Evolutionary conservation across 495 filamentous ascomycete genomes (phyloP).

Genomic region (Astrothelium macrocarpum): DNA sequence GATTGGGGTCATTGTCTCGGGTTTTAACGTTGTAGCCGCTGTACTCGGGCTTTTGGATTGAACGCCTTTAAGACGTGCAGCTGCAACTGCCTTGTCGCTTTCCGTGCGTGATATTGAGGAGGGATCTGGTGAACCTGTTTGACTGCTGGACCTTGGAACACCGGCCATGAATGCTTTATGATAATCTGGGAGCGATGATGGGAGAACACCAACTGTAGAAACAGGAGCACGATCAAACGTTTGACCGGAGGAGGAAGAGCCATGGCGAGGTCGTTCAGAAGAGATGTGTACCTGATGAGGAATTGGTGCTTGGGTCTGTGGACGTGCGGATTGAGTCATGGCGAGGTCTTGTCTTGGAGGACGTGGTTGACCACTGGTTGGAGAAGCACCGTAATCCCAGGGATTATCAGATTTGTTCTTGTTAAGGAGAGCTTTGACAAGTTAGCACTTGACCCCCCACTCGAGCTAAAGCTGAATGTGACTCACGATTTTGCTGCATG

Average conservation of each 20-base stretch:
- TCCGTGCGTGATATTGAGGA: conserved; percentile 26
- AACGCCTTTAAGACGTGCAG: conserved; percentile 64
- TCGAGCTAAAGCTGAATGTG: background rate
- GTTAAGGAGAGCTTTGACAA: background rate
- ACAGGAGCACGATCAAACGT: conserved; percentile 33
- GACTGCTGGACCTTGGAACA: background rate
- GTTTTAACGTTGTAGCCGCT: conserved; percentile 50
- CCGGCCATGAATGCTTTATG: conserved; percentile 74
- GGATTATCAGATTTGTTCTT: conserved; percentile 4
- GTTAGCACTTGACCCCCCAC: background rate
- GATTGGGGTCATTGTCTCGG: conserved; percentile 45
- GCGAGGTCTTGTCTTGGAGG: background rate
- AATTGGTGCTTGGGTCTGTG: background rate
- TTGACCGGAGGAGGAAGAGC: conserved; percentile 26
- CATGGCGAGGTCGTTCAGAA: conserved; percentile 26
- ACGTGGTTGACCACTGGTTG: background rate
- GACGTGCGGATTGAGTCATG: conserved; percentile 11
- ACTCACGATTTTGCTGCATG: conserved; percentile 88
- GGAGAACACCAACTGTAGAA: conserved; percentile 79
- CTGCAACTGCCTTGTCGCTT: conserved; percentile 64
- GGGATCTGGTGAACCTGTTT: background rate
- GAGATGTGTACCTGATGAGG: background rate
- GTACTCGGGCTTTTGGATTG: conserved; percentile 49
- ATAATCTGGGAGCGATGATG: conserved; percentile 79
- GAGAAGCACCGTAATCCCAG: background rate